These are phyloP conservation scores for Paracoccidioides brasiliensis DNA, from an alignment of 2,329 filamentous ascomycete genomes.

Conservation along the genomic window DNA sequence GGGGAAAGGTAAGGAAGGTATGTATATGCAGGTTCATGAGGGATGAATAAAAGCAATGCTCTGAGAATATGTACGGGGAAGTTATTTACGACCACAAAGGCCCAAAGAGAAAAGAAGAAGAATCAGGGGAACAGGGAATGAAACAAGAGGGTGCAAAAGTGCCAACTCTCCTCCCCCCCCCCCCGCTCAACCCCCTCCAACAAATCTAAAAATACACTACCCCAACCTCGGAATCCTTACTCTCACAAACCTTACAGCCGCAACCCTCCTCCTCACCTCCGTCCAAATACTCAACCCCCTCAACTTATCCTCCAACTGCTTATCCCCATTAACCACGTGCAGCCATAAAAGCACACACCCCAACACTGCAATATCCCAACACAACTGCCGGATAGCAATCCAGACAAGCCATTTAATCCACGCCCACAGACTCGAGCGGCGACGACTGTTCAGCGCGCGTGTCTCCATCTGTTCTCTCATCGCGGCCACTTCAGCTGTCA, in stretches of 20 bases:
- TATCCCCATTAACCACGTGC: conserved; percentile 29
- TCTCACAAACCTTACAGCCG: conserved; percentile 16
- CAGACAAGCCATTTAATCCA: conserved; percentile 62
- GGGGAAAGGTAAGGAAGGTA: neutral
- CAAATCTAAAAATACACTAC: conserved; percentile 5
- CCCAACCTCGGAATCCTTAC: conserved; percentile 13
- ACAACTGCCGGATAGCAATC: conserved; percentile 57
- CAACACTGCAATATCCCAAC: conserved; percentile 52
- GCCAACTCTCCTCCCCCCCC: too few relatives aligned
- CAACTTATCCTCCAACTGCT: conserved; percentile 28
- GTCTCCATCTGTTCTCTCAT: conserved; percentile 79
- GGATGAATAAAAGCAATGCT: too few relatives aligned
- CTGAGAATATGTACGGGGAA: too few relatives aligned
- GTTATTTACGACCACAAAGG: too few relatives aligned
- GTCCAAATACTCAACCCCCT: conserved; percentile 17
- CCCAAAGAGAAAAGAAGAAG: too few relatives aligned
- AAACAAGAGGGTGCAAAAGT: too few relatives aligned
- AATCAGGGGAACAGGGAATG: too few relatives aligned
- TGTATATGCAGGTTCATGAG: neutral
- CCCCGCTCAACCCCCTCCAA: too few relatives aligned
- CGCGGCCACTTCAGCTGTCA: conserved; percentile 86
- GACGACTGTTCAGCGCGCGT: conserved; percentile 57
- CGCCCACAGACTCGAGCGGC: conserved; percentile 49
- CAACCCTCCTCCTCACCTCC: conserved; percentile 23
- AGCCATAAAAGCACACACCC: conserved; percentile 29